Conservation (phyloP, 2,329 filamentous ascomycete genomes). For the Verticillium longisporum region DNA sequence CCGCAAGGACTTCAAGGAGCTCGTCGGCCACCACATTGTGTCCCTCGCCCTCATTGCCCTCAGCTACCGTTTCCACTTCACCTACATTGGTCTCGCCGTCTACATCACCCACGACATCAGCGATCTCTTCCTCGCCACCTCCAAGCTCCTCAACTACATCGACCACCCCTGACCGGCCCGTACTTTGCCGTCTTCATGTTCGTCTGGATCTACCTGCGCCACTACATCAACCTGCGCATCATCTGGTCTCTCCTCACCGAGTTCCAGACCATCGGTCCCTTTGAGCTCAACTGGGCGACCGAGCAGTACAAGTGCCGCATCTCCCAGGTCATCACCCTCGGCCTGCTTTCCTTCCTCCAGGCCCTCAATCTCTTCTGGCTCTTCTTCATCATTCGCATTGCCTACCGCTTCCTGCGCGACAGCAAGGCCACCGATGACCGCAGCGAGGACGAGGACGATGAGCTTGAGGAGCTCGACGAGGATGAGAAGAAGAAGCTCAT, state of each 20-base stretch:
- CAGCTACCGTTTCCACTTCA: slow-evolving; percentile 95
- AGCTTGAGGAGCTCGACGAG: slow-evolving; percentile 26
- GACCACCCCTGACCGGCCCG: slow-evolving; percentile 69
- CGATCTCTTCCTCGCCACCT: slow-evolving; percentile 92
- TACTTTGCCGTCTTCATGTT: slow-evolving; percentile 80
- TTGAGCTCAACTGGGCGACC: slow-evolving; percentile 67
- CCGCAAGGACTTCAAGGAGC: slow-evolving; percentile 89
- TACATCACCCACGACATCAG: slow-evolving; percentile 93
- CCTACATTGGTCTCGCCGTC: slow-evolving; percentile 86
- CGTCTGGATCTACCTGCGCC: slow-evolving; percentile 84
- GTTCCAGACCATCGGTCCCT: slow-evolving; percentile 68
- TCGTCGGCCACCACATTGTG: slow-evolving; percentile 87
- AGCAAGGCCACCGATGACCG: slow-evolving; percentile 62
- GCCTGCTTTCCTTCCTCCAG: slow-evolving; percentile 61
- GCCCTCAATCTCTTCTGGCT: slow-evolving; percentile 78
- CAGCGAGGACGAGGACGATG: slow-evolving; percentile 61
- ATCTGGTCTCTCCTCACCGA: slow-evolving; percentile 69
- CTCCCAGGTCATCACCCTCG: slow-evolving; percentile 59
- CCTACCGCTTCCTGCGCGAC: slow-evolving; percentile 60
- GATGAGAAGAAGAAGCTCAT: slow-evolving; percentile 14
- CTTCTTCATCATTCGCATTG: slow-evolving; percentile 68
- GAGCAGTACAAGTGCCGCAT: slow-evolving; percentile 72
- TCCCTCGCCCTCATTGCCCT: slow-evolving; percentile 75
- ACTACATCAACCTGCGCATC: slow-evolving; percentile 75
- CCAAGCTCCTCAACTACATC: slow-evolving; percentile 87